Evolutionary conservation across 1,284 basidiomycete genomes (phyloP).

Genomic region (Bondarzewia mesenterica): DNA sequence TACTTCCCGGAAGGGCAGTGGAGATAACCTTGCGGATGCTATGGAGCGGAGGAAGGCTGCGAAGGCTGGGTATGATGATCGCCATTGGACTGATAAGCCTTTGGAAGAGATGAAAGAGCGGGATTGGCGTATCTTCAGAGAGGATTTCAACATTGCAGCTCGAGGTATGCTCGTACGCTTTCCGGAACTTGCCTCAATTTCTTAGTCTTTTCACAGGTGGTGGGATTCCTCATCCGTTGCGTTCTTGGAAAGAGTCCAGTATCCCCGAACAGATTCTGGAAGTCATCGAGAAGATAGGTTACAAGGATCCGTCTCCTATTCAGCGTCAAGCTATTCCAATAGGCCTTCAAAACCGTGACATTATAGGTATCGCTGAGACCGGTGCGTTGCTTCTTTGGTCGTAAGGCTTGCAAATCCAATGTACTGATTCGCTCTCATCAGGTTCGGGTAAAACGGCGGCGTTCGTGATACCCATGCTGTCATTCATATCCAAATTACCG

Average conservation of each 20-base stretch:
- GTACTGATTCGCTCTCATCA: constrained; percentile 20
- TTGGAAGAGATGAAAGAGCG: constrained; percentile 93
- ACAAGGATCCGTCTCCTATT: constrained; percentile 95
- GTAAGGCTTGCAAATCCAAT: neutral
- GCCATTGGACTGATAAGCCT: constrained; percentile 97
- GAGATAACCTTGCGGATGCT: constrained; percentile 60
- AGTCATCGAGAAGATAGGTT: constrained; percentile 86
- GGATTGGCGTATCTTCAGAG: constrained; percentile 98
- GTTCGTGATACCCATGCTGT: constrained; percentile 96
- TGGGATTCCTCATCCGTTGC: constrained; percentile 85
- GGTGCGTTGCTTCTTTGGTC: constrained; percentile 36
- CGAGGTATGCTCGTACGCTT: constrained; percentile 48
- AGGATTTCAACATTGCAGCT: constrained; percentile 95
- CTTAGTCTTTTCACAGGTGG: constrained; percentile 52
- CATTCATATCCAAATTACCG: constrained; percentile 86
- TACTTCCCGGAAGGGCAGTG: constrained; percentile 20
- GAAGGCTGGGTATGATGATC: constrained; percentile 78
- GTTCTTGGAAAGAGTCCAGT: constrained; percentile 84
- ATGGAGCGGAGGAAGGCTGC: constrained; percentile 79
- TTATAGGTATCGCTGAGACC: constrained; percentile 98
- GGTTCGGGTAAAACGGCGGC: constrained; percentile 99
- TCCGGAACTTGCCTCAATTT: neutral
- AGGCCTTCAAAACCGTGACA: constrained; percentile 89
- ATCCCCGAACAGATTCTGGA: constrained; percentile 79
- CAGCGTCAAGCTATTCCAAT: constrained; percentile 98